These are phyloP conservation scores for Rutidosis leptorrhynchoides DNA, from an alignment of 129 eudicot genomes.

Conservation along the genomic window DNA sequence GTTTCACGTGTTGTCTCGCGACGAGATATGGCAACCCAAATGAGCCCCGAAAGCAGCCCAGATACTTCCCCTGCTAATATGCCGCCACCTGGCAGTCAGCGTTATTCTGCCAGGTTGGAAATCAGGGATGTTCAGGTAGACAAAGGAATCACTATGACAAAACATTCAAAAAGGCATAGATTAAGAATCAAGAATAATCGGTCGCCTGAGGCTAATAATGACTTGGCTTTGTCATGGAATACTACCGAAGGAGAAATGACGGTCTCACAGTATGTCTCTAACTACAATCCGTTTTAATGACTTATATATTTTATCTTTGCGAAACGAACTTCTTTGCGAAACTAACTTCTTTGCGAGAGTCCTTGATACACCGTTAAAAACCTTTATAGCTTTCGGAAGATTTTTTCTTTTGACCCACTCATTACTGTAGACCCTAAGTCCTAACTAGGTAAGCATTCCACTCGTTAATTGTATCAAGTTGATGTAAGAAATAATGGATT, in stretches of 20 bases:
- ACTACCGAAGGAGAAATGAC: conserved; percentile 52
- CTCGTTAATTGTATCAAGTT: not conserved
- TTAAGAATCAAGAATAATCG: conserved; percentile 32
- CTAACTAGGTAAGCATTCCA: not conserved
- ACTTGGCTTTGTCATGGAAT: conserved; percentile 47
- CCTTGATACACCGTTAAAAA: not conserved
- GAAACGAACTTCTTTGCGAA: too few species aligned
- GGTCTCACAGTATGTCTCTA: conserved; percentile 52
- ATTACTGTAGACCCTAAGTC: conserved; percentile 11
- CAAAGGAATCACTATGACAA: conserved; percentile 47
- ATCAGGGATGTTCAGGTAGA: conserved; percentile 91
- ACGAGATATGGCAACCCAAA: conserved; percentile 92
- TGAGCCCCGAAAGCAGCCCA: conserved; percentile 66
- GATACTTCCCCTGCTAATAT: conserved; percentile 43
- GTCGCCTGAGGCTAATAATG: conserved; percentile 32
- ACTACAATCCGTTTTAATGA: not conserved
- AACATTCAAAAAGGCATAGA: conserved; percentile 40
- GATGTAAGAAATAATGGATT: not conserved
- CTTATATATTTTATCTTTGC: not conserved
- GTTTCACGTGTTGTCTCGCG: conserved; percentile 52
- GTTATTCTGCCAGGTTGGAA: conserved; percentile 51
- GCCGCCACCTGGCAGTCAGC: conserved; percentile 22
- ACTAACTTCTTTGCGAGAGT: conserved; percentile 9
- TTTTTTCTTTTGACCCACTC: not conserved
- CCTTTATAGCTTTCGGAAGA: not conserved